phyloP scores from a whole-genome alignment of 495 filamentous ascomycete species.

The Penicillium riverlandense region DNA sequence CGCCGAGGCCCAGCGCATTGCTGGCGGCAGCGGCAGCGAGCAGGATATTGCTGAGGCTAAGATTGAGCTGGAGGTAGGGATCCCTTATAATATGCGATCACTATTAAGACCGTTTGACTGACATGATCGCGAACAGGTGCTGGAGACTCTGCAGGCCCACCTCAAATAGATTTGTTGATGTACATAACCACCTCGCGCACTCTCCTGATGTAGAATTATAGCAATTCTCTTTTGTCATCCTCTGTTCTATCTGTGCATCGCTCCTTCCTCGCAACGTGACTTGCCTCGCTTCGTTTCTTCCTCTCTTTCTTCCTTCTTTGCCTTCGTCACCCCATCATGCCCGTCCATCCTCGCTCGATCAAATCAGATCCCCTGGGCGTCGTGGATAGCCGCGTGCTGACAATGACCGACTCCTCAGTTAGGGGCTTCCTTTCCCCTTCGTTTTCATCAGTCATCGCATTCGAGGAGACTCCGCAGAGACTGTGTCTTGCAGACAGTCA shows the following conservation, averaged over 20 bases:
- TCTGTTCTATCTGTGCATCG: conserved; percentile 9
- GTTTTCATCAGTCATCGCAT: conserved; percentile 8
- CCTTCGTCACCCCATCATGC: background rate
- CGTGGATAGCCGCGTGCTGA: conserved; percentile 14
- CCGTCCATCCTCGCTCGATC: conserved; percentile 3
- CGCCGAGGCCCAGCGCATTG: conserved; percentile 91
- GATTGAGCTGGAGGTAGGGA: conserved; percentile 89
- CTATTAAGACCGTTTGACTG: conserved; percentile 3
- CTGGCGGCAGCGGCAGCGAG: conserved; percentile 83
- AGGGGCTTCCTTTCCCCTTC: conserved; percentile 3
- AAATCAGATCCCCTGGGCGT: conserved; percentile 12
- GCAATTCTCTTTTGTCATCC: conserved; percentile 23
- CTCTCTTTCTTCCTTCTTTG: conserved; percentile 3
- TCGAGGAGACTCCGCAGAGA: background rate
- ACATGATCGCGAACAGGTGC: conserved; percentile 40
- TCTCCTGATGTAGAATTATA: conserved; percentile 40
- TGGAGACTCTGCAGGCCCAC: conserved; percentile 67
- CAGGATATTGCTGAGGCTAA: conserved; percentile 97
- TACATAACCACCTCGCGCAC: conserved; percentile 36
- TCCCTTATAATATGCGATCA: background rate
- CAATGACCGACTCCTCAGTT: conserved; percentile 3
- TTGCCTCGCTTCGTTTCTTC: conserved; percentile 2
- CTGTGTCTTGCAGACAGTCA: background rate
- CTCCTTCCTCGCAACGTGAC: background rate
- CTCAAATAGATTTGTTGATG: conserved; percentile 56